Evolutionary conservation across 2,329 filamentous ascomycete species (phyloP), one percentile per base, ranked within the genome.

Genomic region (Epichloe coenophiala): DNA sequence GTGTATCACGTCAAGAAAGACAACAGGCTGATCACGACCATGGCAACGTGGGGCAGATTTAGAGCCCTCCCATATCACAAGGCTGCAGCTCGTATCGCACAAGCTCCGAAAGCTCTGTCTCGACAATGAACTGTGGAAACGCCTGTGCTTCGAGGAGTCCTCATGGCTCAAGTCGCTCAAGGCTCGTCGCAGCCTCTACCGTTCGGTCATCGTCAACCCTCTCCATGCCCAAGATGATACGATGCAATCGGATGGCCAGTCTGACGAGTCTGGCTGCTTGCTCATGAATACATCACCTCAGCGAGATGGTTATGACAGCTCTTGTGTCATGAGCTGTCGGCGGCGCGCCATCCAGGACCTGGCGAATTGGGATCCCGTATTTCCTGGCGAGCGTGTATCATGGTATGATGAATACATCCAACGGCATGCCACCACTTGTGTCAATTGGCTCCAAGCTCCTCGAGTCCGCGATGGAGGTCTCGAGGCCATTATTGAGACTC

Each of bases 341-440:
- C 50, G 36, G 40, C 60, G 58, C 31, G 57, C 57, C 33, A 50
- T 61, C 1, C 76, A 81, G 47, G 76, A 87, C 51, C 71, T 86
- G 60, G 82, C 83, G 4, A 88, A 88, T 57, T 95, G 89, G 89
- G 88, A 95, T 58, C 87, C 87, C 1, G 80, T 79, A 0, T 88
- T 84, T 55, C 78, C 81, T 0, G 70, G 68, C 4, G 89, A 96
- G 66, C 72, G 72, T 40, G 74, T 90, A 19, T 81, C 86, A 46
- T 96, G 88, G 84, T 95, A 95, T 64, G 78, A 86, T 50, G 90
- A 96, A 65, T 95, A 89, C 61, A 84, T 94, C 55, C 87, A 90
- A 49, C 77, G 90, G 36, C 77, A 90, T 65, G 88, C 81, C 1
- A 81, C 83, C 0, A 74, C 88, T n/a, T 75, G 75, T 13, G 71